phyloP scores from a whole-genome alignment of 164 flowering plant genomes.

The Platanus orientalis region DNA sequence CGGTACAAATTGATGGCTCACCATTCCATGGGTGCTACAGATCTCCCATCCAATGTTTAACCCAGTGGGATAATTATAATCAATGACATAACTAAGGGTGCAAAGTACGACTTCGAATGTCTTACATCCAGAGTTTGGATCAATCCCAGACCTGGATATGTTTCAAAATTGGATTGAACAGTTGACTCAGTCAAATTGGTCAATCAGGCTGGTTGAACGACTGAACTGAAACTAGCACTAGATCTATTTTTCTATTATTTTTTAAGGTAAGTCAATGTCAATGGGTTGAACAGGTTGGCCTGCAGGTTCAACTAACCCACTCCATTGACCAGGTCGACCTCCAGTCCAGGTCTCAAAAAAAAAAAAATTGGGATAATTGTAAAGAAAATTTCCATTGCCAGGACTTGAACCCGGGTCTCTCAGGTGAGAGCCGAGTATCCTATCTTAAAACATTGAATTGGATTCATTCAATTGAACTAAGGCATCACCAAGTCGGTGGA shows the following conservation, averaged over 20 bases:
- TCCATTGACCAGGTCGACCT: background rate
- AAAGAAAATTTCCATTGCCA: conserved; percentile 67
- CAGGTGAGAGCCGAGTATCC: conserved; percentile 99
- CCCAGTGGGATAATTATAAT: no score
- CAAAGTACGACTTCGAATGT: no score
- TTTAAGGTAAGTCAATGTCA: no score
- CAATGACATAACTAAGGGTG: no score
- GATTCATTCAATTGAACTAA: background rate
- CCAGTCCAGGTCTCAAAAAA: background rate
- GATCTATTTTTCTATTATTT: background rate
- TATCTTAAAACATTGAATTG: conserved; percentile 4
- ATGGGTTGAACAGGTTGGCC: no score
- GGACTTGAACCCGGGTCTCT: conserved; percentile 96
- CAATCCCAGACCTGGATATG: background rate
- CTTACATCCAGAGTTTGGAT: no score
- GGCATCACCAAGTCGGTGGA: background rate
- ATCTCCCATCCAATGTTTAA: no score
- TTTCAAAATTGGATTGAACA: background rate
- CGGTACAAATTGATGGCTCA: no score
- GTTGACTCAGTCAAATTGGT: background rate
- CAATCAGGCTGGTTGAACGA: background rate
- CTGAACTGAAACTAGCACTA: background rate
- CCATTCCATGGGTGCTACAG: no score
- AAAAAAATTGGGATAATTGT: no score
- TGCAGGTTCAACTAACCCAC: no score